phyloP scores from a whole-genome alignment of 2,329 filamentous ascomycete genomes.

The Pseudogymnoascus sp. region DNA sequence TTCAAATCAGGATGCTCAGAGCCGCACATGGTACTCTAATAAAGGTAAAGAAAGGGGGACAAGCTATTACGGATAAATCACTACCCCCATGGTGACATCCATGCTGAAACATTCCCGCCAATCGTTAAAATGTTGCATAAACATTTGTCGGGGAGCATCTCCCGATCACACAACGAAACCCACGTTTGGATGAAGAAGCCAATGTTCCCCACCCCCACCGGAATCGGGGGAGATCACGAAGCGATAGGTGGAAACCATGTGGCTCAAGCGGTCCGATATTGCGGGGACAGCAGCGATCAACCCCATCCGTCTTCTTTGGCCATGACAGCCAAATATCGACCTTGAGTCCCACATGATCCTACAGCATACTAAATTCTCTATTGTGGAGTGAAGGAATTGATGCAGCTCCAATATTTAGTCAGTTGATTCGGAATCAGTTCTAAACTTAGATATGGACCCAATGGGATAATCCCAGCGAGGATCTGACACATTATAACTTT shows the following conservation, averaged over 20 bases:
- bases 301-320: not conserved
- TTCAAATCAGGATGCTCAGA: not conserved
- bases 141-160: not conserved
- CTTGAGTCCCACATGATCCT: not conserved
- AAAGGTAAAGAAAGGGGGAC: not conserved
- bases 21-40: conserved; percentile 1
- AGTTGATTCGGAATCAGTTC: not conserved
- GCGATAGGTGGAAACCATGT: conserved; percentile 3
- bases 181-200: not conserved
- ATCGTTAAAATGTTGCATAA: not conserved
- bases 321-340: not conserved
- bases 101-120: not conserved
- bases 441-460: not conserved
- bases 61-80: not conserved
- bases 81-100: not conserved
- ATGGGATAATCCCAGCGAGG: not conserved
- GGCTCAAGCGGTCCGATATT: not conserved
- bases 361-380: not conserved
- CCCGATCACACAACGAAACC: not conserved
- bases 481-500: not conserved
- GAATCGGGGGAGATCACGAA: not conserved
- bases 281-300: not conserved
- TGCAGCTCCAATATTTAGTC: not conserved
- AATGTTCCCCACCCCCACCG: not conserved
- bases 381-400: not conserved